Evolutionary conservation across 2,329 filamentous ascomycete species (phyloP).

Genomic region (Ophiostoma piceae): DNA sequence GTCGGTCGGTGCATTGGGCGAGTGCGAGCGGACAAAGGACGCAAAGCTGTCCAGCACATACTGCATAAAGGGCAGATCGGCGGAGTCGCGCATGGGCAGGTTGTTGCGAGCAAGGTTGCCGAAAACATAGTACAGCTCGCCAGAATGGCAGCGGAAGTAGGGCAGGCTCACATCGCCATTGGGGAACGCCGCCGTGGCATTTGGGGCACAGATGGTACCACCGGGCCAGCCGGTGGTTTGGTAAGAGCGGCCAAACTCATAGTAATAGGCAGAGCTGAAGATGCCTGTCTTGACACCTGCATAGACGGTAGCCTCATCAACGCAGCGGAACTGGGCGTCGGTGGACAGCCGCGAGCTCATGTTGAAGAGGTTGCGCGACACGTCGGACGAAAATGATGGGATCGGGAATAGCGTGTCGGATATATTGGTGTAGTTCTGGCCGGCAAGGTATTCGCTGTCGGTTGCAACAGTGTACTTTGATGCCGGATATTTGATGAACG

Average conservation of each 20-base stretch:
- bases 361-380: conserved; percentile 52
- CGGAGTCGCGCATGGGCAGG: conserved; percentile 43
- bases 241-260: conserved; percentile 55
- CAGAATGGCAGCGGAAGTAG: conserved; percentile 54
- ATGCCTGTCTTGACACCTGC: conserved; percentile 42
- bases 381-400: conserved; percentile 40
- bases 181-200: conserved; percentile 34
- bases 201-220: conserved; percentile 45
- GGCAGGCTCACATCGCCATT: conserved; percentile 40
- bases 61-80: conserved; percentile 37
- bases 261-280: conserved; percentile 50
- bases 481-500: conserved; percentile 47
- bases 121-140: conserved; percentile 51
- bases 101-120: conserved; percentile 44
- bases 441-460: conserved; percentile 32
- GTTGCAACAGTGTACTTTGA: conserved; percentile 26
- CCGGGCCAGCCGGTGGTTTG: conserved; percentile 50
- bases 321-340: conserved; percentile 55
- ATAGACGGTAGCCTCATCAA: conserved; percentile 54
- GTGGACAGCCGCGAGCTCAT: conserved; percentile 50
- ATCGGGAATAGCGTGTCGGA: conserved; percentile 46
- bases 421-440: conserved; percentile 33
- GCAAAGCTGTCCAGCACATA: conserved; percentile 46
- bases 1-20: conserved; percentile 46
- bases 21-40: conserved; percentile 45